phyloP scores from a whole-genome alignment of 192 early-diverging fungal species.

The Coemansia sp. region DNA sequence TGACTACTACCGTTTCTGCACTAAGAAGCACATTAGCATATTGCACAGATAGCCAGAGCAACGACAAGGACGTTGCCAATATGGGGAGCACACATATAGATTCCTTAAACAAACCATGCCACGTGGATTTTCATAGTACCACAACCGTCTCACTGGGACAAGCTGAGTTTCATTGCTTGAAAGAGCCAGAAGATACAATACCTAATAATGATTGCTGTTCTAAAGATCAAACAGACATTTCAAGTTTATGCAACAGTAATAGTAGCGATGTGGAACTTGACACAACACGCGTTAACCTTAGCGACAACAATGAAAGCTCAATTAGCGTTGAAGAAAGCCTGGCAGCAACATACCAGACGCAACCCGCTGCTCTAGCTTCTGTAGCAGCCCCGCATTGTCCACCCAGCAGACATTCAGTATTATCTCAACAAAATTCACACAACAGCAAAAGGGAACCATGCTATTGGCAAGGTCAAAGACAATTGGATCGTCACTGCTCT shows the following conservation, averaged over 20 bases:
- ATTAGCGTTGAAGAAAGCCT: neutral
- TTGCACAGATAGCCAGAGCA: neutral
- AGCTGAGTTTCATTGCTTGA: neutral
- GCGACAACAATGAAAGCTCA: neutral
- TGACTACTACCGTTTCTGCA: neutral
- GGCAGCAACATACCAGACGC: neutral
- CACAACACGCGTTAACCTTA: conserved; percentile 32
- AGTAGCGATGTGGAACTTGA: conserved; percentile 19
- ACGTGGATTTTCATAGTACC: neutral
- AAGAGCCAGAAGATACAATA: neutral
- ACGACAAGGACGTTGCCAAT: neutral
- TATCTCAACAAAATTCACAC: neutral
- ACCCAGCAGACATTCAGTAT: neutral
- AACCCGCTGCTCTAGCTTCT: neutral
- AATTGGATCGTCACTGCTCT: no score
- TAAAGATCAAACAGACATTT: neutral
- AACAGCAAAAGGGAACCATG: neutral
- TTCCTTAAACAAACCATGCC: neutral
- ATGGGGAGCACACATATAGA: neutral
- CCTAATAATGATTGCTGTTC: neutral
- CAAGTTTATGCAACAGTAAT: conserved; percentile 1
- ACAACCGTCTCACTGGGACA: neutral
- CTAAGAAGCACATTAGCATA: neutral
- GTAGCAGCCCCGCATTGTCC: neutral
- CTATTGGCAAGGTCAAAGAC: neutral